A percentile compares a stretch with the other conserved stretches of the same genome.
Conservation (phyloP, 768 basidiomycete species). For the Daedaleopsis nitida region DNA sequence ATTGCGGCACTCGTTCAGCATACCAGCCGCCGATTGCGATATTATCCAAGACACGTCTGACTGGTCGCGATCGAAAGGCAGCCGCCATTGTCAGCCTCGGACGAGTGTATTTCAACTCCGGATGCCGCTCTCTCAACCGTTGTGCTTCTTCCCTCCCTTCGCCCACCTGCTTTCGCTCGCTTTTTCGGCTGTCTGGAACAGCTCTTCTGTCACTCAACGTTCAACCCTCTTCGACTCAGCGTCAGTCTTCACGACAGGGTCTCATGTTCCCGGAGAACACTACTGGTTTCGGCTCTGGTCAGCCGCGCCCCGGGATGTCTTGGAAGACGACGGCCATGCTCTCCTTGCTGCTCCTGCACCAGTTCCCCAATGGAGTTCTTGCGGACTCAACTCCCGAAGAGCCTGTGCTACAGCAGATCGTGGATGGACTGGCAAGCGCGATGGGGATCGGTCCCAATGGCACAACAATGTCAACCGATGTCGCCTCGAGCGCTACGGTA, state of each 20-base stretch:
- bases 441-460: slow-evolving; percentile 3
- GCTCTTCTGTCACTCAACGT: background rate
- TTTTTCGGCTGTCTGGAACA: no score
- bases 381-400: background rate
- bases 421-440: slow-evolving; percentile 4
- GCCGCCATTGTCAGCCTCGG: no score
- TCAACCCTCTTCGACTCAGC: background rate
- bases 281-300: background rate
- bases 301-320: background rate
- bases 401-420: background rate
- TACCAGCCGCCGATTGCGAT: no score
- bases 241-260: background rate
- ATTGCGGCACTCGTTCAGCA: no score
- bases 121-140: no score
- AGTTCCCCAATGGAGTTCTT: background rate
- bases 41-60: no score
- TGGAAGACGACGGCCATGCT: slow-evolving; percentile 14
- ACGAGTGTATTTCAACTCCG: no score
- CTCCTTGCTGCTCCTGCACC: background rate
- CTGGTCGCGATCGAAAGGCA: no score
- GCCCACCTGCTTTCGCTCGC: no score
- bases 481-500: background rate
- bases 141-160: no score
- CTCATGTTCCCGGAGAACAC: background rate
- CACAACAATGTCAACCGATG: background rate